phyloP scores from a whole-genome alignment of 2,329 filamentous ascomycete species.

The Dactylellina haptotyla region DNA sequence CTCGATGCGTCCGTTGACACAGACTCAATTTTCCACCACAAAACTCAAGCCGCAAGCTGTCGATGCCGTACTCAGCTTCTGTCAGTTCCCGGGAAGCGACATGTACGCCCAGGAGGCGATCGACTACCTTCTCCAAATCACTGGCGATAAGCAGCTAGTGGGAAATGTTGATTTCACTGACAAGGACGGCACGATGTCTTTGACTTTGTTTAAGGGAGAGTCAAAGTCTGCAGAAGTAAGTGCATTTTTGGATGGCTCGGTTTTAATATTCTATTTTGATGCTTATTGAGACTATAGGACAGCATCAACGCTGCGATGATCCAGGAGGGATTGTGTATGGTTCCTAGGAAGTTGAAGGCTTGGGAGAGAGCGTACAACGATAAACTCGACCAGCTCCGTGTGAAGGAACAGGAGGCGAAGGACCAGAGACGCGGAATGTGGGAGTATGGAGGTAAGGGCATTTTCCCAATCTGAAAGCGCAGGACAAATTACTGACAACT shows the following conservation, averaged over 20 bases:
- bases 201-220: constrained; percentile 80
- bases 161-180: constrained; percentile 89
- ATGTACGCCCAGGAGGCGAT: constrained; percentile 88
- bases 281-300: constrained; percentile 67
- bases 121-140: constrained; percentile 77
- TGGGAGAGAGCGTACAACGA: constrained; percentile 76
- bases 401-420: constrained; percentile 80
- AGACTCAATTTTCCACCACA: constrained; percentile 79
- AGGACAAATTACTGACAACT: constrained; percentile 1
- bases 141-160: constrained; percentile 77
- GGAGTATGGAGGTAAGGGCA: constrained; percentile 82
- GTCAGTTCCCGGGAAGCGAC: constrained; percentile 82
- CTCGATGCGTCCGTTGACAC: constrained; percentile 80
- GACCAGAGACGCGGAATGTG: constrained; percentile 84
- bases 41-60: constrained; percentile 87
- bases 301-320: constrained; percentile 92
- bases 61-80: constrained; percentile 85
- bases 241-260: not conserved
- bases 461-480: not conserved
- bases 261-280: not conserved
- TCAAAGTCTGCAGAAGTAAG: constrained; percentile 36
- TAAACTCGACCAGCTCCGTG: constrained; percentile 73
- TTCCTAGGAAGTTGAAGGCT: constrained; percentile 86
- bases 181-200: constrained; percentile 79
- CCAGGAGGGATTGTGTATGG: constrained; percentile 84